Base-by-base conservation (phyloP, 2,329 filamentous ascomycete species). In the Diaporthe longicolla region DNA sequence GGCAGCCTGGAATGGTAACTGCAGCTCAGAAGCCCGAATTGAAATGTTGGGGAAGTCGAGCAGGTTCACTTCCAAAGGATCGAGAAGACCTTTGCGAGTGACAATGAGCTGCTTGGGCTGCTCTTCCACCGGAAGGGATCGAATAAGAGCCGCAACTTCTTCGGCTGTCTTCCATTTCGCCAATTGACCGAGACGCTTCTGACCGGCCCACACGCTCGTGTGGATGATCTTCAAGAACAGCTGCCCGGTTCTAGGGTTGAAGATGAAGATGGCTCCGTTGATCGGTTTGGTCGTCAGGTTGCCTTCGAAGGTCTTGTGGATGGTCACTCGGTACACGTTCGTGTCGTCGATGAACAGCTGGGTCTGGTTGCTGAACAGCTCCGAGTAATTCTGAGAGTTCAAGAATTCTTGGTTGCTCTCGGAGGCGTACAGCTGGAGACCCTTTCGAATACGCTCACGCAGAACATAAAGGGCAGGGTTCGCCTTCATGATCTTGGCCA, bases 111-210 rank as follows among this genome's bases (percentile, higher is more conserved):
- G 97, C 86, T 98, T 98, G 50, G 97, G 97, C 82, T 99, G 97
- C 84, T 99, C 97, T 87, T 99, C 97, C 9, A 98, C 95, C 0
- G 97, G 97, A 55, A 99, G 84, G 1, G 97, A 99, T 78, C 97
- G 92, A 82, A 99, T 99, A 57, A 99, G 89, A 26, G 97, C 97
- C 6, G 97, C 97, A 4, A 99, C 97, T 95, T 99, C 97, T 92
- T 99, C 97, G 1, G 97, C 97, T 21, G 97, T 99, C 89, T 99
- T 99, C 97, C 97, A 99, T 83, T 99, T 99, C 61, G 97, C 97
- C 78, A 99, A 86, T 84, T 99, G 97, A 78, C 97, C 97, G 43
- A 99, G 91, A 94, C 97, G 97, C 85, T 99, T 99, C 85, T 99
- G 97, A 71, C 97, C 97, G 69, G 97, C 97, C 97, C 97, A 99